These are phyloP conservation scores for Magnusiomyces ingens DNA, from an alignment of 1,139 yeast species.

Conservation along the genomic window DNA sequence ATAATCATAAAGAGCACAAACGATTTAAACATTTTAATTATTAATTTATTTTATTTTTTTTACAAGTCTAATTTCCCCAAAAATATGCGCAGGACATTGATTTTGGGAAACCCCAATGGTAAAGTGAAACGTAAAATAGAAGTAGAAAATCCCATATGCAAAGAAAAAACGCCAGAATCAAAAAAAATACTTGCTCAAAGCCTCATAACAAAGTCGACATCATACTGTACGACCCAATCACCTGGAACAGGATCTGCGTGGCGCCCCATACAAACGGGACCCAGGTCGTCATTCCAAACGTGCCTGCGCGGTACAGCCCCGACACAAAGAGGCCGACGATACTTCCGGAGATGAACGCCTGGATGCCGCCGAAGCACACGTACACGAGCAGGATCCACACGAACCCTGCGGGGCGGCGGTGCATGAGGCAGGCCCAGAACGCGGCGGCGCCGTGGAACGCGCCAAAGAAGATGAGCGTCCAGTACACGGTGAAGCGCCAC, in stretches of 20 bases:
- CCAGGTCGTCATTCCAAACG: constrained; percentile 84
- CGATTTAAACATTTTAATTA: constrained; percentile 22
- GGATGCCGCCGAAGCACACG: constrained; percentile 45
- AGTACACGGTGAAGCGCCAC: constrained; percentile 76
- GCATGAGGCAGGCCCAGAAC: constrained; percentile 49
- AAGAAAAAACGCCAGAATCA: constrained; percentile 1
- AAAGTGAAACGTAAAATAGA: too few relatives aligned
- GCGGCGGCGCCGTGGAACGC: constrained; percentile 65
- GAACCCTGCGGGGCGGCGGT: constrained; percentile 37
- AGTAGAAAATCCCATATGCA: not conserved
- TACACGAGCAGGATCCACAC: constrained; percentile 39
- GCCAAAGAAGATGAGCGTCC: constrained; percentile 65
- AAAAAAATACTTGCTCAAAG: not conserved
- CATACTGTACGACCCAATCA: constrained; percentile 57
- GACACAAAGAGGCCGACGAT: constrained; percentile 61
- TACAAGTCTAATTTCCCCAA: too few relatives aligned
- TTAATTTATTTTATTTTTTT: constrained; percentile 18
- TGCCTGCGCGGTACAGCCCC: constrained; percentile 66
- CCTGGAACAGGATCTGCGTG: constrained; percentile 57
- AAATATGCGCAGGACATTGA: too few relatives aligned
- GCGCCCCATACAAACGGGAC: constrained; percentile 79
- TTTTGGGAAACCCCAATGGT: too few relatives aligned
- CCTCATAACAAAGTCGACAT: constrained; percentile 38
- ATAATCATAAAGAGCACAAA: not conserved
- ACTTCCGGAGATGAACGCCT: constrained; percentile 66